Conservation (phyloP, 805 yeast species). For the Suhomyces sp. region DNA sequence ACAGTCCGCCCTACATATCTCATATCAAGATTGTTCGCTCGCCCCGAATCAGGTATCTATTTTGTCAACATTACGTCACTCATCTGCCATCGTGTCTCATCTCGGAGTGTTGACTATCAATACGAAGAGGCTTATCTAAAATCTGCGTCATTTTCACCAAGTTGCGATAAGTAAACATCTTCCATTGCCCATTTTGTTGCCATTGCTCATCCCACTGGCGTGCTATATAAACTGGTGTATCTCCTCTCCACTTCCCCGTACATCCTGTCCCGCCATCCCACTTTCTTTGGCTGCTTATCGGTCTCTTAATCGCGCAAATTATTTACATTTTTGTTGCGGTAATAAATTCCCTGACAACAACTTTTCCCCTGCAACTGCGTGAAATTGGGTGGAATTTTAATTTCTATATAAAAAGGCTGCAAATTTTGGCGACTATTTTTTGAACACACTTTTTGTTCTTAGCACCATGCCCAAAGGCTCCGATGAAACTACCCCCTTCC, state of each 20-base stretch:
- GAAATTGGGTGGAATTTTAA: background rate
- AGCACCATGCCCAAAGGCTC: background rate
- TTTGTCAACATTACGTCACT: background rate
- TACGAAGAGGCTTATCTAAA: constrained; percentile 1
- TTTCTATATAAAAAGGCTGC: background rate
- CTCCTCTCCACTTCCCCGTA: background rate
- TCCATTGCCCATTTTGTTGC: background rate
- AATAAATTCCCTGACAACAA: background rate
- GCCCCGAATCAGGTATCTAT: background rate
- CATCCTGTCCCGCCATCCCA: background rate
- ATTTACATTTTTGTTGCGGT: background rate
- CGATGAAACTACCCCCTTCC: constrained; percentile 7
- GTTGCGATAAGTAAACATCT: constrained; percentile 1
- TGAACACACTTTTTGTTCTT: background rate
- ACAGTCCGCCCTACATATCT: background rate
- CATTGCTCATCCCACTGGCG: background rate
- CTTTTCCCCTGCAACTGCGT: background rate
- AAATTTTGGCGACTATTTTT: background rate
- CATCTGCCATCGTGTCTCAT: background rate
- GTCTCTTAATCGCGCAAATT: background rate
- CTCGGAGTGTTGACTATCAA: background rate
- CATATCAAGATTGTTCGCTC: background rate
- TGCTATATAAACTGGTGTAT: background rate
- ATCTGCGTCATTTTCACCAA: background rate
- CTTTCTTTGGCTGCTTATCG: background rate